These are phyloP conservation scores for Monilinia polystroma DNA, from an alignment of 2,329 filamentous ascomycete genomes.

Conservation along the genomic window DNA sequence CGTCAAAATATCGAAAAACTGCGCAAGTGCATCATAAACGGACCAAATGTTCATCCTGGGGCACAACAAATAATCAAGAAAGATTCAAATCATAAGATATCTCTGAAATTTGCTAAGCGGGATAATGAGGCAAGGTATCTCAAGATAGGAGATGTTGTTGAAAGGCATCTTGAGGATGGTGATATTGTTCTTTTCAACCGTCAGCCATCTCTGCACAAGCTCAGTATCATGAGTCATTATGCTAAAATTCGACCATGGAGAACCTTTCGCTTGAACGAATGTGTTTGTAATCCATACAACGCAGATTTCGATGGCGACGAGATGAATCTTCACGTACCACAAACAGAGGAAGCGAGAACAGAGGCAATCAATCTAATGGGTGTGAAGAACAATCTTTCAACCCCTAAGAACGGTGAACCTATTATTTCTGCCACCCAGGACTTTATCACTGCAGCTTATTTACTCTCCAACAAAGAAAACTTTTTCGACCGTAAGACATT, in stretches of 20 bases:
- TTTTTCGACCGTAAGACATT: slow-evolving; percentile 91
- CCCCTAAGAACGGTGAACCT: slow-evolving; percentile 95
- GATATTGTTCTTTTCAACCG: slow-evolving; percentile 98
- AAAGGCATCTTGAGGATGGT: slow-evolving; percentile 90
- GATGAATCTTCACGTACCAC: slow-evolving; percentile 97
- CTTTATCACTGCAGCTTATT: slow-evolving; percentile 93
- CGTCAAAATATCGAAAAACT: slow-evolving; percentile 84
- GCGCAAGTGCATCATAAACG: slow-evolving; percentile 69
- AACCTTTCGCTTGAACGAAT: slow-evolving; percentile 96
- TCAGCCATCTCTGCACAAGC: slow-evolving; percentile 94
- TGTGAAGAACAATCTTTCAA: slow-evolving; percentile 92
- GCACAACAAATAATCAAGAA: slow-evolving; percentile 80
- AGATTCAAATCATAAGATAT: slow-evolving; percentile 65
- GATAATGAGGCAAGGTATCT: slow-evolving; percentile 71
- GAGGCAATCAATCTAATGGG: slow-evolving; percentile 98
- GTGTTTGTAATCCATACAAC: slow-evolving; percentile 97
- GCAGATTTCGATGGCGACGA: slow-evolving; percentile 99
- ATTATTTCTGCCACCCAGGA: slow-evolving; percentile 99
- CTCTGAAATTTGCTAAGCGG: slow-evolving; percentile 72
- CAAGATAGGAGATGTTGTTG: slow-evolving; percentile 81
- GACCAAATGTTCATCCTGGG: slow-evolving; percentile 78
- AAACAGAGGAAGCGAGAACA: slow-evolving; percentile 93
- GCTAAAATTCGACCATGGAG: slow-evolving; percentile 92
- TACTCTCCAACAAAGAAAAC: slow-evolving; percentile 86
- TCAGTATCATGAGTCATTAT: slow-evolving; percentile 95